Base-by-base conservation (phyloP, 176 grass and related monocot species). In the Luzula sylvatica region DNA sequence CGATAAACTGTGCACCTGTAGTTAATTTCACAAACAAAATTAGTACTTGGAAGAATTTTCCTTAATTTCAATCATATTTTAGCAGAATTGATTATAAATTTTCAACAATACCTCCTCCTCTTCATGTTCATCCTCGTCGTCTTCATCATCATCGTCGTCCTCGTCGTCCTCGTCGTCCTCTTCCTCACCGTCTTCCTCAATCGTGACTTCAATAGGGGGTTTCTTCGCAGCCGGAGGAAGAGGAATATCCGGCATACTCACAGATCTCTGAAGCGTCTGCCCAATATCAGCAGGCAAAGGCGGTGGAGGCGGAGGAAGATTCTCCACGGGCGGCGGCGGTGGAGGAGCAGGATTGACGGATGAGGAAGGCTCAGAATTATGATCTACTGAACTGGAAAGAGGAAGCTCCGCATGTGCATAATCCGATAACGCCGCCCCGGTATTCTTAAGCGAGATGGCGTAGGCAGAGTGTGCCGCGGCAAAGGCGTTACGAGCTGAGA, bases 381-480 rank as follows among this genome's bases (percentile, higher is more conserved):
- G 7, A 7, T 49, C 26, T 0, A 49, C 42, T 3, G 40, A 19
- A 45, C 25, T 26, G 20, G 69, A 38, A 59, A 70, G 61, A n/a
- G 65, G 74, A 44, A 83, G 54, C 67, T 96, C 84, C 11, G 73
- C 64, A 2, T 82, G 77, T 18, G 73, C 84, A 15, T 86, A 96
- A 20, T 89, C 90, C 5, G 77, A 89, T 14, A 96, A 71, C 7
- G 90, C 90, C 1, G 74, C 84, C 7, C 90, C 84, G 26, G 84
- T 89, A 80, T 83, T 79, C 64, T 79, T 89, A 14, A 96, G 74
- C 38, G 72, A 72, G 48, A 86, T 41, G 46, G 67, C 53, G 67
- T 89, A 96, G 18, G 73, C 70, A 19, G 90, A 85, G 60, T 96
- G 90, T 28, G 90, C 84, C 0, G 90, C 84, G 15, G 90, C 90